Evolutionary conservation across 192 early-diverging fungal species (phyloP), one percentile per base, ranked within the genome.

Genomic region (Coemansia interrupta): DNA sequence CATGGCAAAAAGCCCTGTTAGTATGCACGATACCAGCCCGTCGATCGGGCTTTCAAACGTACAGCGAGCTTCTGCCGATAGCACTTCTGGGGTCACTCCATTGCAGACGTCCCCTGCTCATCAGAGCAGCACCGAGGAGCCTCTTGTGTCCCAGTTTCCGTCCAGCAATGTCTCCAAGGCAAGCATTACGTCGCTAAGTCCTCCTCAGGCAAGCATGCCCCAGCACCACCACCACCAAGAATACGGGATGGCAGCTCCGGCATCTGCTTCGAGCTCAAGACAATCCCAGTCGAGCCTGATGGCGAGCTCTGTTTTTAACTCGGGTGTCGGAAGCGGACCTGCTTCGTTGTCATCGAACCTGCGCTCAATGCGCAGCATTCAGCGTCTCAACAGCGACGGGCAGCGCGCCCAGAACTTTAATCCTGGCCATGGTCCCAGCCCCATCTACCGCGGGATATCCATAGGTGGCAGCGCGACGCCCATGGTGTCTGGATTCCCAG

Each of bases 401-500:
- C 29, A 60, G 58, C 74, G 74, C 41, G 46, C 54, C 43, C 69
- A 71, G 26, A 46, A 47, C 53, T 61, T 60, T 40, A 49, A 61
- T 24, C 12, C 61, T 1, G 63, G 61, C 3, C 26, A 53, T n/a
- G 68, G 58, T 2, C 61, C 60, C 12, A 62, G 68, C 32, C 74
- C 68, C 13, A 60, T 61, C 10, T 29, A 68, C 41, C 68, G 74
- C n/a, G 68, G 74, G 9, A 53, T 18, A 58, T 40, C 55, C 14
- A 23, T 40, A 29, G 67, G 69, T 38, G 70, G 75, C n/a, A 44
- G 60, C 6, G 61, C 62, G 58, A 72, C 75, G 9, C 75, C 75
- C 13, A 59, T 50, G 11, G 60, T 44, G 12, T 38, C 58, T 51
- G 63, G 59, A 5, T 54, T 56, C 24, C 48, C 56, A 17, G 28